Percentiles rank a stretch among this genome's conserved stretches.
phyloP scores from a whole-genome alignment of 176 grass and related monocot genomes.

The Cenchrus americanus region DNA sequence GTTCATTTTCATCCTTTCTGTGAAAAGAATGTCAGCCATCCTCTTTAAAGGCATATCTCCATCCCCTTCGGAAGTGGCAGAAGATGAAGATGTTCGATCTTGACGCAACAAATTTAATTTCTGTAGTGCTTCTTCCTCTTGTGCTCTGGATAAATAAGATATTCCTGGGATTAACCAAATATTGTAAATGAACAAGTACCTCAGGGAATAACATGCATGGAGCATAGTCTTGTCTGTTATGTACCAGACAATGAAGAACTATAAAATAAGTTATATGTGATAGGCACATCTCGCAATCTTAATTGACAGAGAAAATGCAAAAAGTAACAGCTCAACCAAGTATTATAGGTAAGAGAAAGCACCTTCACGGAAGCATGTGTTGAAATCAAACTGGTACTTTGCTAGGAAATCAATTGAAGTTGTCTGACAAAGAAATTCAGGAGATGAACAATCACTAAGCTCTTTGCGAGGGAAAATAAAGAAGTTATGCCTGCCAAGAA shows the following conservation, averaged over 20 bases:
- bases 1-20: slow-evolving; percentile 76
- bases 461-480: slow-evolving; percentile 79
- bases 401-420: slow-evolving; percentile 89
- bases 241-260: not conserved
- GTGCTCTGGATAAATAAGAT: slow-evolving; percentile 99
- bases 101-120: slow-evolving; percentile 49
- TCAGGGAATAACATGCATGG: slow-evolving; percentile 28
- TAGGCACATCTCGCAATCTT: slow-evolving; percentile 22
- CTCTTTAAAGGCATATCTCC: slow-evolving; percentile 51
- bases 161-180: slow-evolving; percentile 95
- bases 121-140: slow-evolving; percentile 66
- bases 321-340: slow-evolving; percentile 27
- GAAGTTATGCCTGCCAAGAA: slow-evolving; percentile 74
- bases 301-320: slow-evolving; percentile 25
- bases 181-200: slow-evolving; percentile 67
- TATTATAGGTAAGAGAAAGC: slow-evolving; percentile 44
- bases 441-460: slow-evolving; percentile 52
- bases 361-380: slow-evolving; percentile 83
- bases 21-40: slow-evolving; percentile 75
- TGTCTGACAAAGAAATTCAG: slow-evolving; percentile 89
- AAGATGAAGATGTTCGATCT: slow-evolving; percentile 40
- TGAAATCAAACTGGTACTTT: slow-evolving; percentile 90
- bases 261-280: not conserved
- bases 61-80: slow-evolving; percentile 46
- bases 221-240: slow-evolving; percentile 29